phyloP scores from a whole-genome alignment of 169 alveolate species.

The Cryptosporidium meleagridis region DNA sequence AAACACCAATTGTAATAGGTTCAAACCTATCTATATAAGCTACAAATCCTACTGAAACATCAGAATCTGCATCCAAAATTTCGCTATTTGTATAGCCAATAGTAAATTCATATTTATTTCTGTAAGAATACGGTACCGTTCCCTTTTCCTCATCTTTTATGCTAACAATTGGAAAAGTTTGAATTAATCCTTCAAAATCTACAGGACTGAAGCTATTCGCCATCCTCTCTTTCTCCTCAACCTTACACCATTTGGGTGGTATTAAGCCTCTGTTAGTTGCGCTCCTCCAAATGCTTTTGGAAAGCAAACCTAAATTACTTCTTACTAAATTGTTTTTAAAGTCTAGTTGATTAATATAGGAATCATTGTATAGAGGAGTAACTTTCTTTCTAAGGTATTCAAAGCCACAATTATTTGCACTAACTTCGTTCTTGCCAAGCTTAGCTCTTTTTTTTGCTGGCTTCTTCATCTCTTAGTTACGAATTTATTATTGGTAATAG shows the following conservation, averaged over 20 bases:
- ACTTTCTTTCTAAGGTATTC: slow-evolving; percentile 21
- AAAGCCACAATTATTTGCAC: not conserved
- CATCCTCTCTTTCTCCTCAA: not conserved
- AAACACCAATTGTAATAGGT: slow-evolving; percentile 41
- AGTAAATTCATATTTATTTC: slow-evolving; percentile 79
- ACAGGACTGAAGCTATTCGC: not conserved
- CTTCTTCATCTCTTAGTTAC: not conserved
- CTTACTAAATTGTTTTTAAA: slow-evolving; percentile 11
- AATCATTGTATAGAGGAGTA: slow-evolving; percentile 29
- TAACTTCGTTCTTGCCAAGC: not conserved
- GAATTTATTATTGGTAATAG: not conserved
- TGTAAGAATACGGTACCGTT: slow-evolving; percentile 39
- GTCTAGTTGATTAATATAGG: slow-evolving; percentile 11
- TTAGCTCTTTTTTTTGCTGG: not conserved
- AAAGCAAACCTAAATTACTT: not conserved
- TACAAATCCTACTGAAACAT: slow-evolving; percentile 59
- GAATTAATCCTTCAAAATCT: not conserved
- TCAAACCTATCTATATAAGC: slow-evolving; percentile 64
- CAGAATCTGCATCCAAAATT: slow-evolving; percentile 41
- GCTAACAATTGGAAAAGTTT: not conserved
- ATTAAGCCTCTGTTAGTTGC: slow-evolving; percentile 28
- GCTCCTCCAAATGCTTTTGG: not conserved
- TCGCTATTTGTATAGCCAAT: slow-evolving; percentile 72
- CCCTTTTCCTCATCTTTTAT: slow-evolving; percentile 3
- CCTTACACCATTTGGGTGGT: slow-evolving; percentile 40